Conservation (phyloP, 2,329 filamentous ascomycete genomes). For the Cyphellophora europaea region DNA sequence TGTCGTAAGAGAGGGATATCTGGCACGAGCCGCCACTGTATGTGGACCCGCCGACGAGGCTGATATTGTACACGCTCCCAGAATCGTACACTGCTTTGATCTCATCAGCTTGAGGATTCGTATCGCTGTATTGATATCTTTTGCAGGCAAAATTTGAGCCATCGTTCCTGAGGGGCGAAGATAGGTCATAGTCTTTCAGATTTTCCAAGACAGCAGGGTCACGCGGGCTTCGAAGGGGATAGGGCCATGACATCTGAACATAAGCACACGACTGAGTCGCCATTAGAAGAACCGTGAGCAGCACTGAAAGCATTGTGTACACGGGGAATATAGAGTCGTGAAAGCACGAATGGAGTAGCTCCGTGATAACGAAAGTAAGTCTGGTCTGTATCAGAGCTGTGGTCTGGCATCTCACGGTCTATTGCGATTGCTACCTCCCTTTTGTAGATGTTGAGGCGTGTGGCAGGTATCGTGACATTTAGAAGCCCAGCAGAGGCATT, state of each 20-base stretch:
- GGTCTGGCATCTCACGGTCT: too few species aligned
- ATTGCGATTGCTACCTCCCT: too few species aligned
- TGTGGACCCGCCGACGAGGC: conserved; percentile 50
- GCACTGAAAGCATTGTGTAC: conserved; percentile 6
- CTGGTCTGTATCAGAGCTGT: too few species aligned
- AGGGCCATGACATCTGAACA: conserved; percentile 49
- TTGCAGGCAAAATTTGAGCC: conserved; percentile 71
- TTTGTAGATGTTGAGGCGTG: too few species aligned
- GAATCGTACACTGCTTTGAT: conserved; percentile 53
- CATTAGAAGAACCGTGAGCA: conserved; percentile 5
- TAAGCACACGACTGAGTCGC: conserved; percentile 30
- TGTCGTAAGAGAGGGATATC: conserved; percentile 63
- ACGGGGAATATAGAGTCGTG: too few species aligned
- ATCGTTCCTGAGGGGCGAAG: conserved; percentile 50
- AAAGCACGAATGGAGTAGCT: too few species aligned
- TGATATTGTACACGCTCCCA: conserved; percentile 55
- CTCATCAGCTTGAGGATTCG: conserved; percentile 32
- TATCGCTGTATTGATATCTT: conserved; percentile 44
- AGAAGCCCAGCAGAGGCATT: too few species aligned
- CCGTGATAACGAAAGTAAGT: too few species aligned
- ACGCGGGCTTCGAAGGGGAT: conserved; percentile 42
- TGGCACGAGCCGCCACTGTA: conserved; percentile 71
- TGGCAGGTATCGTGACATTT: too few species aligned
- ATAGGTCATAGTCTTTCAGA: conserved; percentile 61
- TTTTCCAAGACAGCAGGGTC: conserved; percentile 36